phyloP scores from a whole-genome alignment of 257 asterid species.

The Primulina tabacum region DNA sequence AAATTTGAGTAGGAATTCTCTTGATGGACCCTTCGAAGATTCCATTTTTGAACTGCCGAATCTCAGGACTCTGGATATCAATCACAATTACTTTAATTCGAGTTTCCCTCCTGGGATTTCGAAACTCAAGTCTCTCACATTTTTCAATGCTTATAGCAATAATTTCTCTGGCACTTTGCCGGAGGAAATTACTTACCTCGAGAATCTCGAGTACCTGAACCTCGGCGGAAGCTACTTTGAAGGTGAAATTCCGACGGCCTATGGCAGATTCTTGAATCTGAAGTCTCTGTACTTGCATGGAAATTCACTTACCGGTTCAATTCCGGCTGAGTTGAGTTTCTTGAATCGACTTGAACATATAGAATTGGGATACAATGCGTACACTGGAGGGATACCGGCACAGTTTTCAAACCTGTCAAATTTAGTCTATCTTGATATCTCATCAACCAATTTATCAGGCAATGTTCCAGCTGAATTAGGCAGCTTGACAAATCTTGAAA shows the following conservation, averaged over 20 bases:
- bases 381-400: slow-evolving; percentile 47
- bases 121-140: slow-evolving; percentile 45
- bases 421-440: slow-evolving; percentile 60
- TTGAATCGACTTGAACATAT: slow-evolving; percentile 53
- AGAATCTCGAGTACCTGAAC: slow-evolving; percentile 69
- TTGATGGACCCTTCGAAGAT: slow-evolving; percentile 55
- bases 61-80: slow-evolving; percentile 61
- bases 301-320: slow-evolving; percentile 55
- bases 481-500: slow-evolving; percentile 43
- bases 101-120: slow-evolving; percentile 63
- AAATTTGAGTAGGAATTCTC: slow-evolving; percentile 67
- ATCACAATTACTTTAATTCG: slow-evolving; percentile 65
- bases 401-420: slow-evolving; percentile 40
- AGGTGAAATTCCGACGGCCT: slow-evolving; percentile 59
- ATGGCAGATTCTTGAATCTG: slow-evolving; percentile 46
- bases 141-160: slow-evolving; percentile 72
- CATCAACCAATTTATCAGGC: slow-evolving; percentile 68
- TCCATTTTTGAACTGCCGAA: slow-evolving; percentile 53
- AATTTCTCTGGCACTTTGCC: slow-evolving; percentile 67
- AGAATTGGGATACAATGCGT: slow-evolving; percentile 73
- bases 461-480: slow-evolving; percentile 53
- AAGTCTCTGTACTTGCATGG: slow-evolving; percentile 60
- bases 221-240: slow-evolving; percentile 85
- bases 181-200: slow-evolving; percentile 43
- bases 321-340: slow-evolving; percentile 53